These are phyloP conservation scores for Fusarium musae DNA, from an alignment of 2,329 filamentous ascomycete genomes.

Conservation along the genomic window DNA sequence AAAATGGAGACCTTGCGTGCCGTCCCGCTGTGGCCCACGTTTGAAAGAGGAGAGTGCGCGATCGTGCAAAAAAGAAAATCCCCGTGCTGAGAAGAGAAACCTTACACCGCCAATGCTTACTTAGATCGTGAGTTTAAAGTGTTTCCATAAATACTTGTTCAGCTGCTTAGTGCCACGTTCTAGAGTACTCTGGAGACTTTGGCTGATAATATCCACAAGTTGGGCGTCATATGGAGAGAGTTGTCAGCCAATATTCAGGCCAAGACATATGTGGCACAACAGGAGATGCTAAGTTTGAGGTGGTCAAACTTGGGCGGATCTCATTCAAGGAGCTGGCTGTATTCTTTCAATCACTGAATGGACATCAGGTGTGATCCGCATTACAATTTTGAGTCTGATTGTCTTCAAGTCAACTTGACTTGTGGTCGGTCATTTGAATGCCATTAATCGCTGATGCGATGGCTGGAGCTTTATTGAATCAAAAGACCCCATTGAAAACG, in stretches of 20 bases:
- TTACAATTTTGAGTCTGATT: background rate
- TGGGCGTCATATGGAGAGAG: background rate
- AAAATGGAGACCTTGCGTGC: slow-evolving; percentile 10
- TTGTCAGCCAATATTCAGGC: background rate
- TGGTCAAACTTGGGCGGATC: background rate
- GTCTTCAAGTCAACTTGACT: background rate
- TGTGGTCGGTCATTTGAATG: background rate
- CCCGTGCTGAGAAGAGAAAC: slow-evolving; percentile 9
- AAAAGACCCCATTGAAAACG: too few relatives aligned
- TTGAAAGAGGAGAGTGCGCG: slow-evolving; percentile 6
- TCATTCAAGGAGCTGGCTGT: accelerated
- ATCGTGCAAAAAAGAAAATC: background rate
- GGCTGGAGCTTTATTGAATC: too few relatives aligned
- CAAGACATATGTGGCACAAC: background rate
- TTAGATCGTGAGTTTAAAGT: slow-evolving; percentile 16
- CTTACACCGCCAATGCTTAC: slow-evolving; percentile 30
- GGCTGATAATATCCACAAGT: slow-evolving; percentile 14
- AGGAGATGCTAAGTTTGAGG: background rate
- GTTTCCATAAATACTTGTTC: slow-evolving; percentile 8
- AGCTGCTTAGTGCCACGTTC: slow-evolving; percentile 10
- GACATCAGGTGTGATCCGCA: background rate
- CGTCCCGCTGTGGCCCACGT: slow-evolving; percentile 22
- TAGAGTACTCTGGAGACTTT: background rate
- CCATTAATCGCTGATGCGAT: too few relatives aligned
- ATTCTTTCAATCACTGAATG: background rate